A percentile compares a stretch with the other conserved stretches of the same genome.
Conservation (phyloP, 495 filamentous ascomycete genomes). For the Barbatosphaeria neglecta region DNA sequence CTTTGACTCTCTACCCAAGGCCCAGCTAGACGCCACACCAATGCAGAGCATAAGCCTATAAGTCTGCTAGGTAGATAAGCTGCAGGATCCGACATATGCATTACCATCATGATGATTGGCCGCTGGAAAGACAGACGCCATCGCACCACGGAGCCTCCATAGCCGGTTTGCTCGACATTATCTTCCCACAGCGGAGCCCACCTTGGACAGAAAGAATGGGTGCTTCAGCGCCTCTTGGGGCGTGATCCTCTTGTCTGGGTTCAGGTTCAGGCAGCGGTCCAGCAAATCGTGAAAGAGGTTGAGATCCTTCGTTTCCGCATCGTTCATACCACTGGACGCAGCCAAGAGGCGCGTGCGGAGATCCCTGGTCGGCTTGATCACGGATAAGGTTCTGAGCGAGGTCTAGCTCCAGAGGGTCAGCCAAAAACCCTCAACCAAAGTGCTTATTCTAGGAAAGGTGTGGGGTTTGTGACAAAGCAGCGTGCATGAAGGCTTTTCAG, state of each 20-base stretch:
- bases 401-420: conserved; percentile 32
- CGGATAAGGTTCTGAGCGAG: conserved; percentile 54
- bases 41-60: too few species aligned
- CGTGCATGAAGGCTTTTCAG: not conserved
- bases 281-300: conserved; percentile 74
- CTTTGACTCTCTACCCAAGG: too few species aligned
- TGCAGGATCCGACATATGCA: too few species aligned
- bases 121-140: too few species aligned
- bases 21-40: too few species aligned
- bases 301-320: conserved; percentile 67
- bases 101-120: too few species aligned
- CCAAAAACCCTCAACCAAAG: conserved; percentile 1
- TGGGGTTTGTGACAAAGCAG: not conserved
- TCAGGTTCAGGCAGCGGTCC: conserved; percentile 75
- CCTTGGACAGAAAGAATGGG: conserved; percentile 49
- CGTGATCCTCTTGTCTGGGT: conserved; percentile 86
- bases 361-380: conserved; percentile 73
- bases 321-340: conserved; percentile 60
- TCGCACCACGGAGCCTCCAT: not conserved
- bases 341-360: conserved; percentile 64
- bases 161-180: not conserved
- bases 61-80: too few species aligned
- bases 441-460: not conserved
- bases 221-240: conserved; percentile 80
- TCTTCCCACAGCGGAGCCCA: conserved; percentile 2